Conservation (phyloP, 352 stramenopile genomes). For the Globisporangium cylindrosporum region DNA sequence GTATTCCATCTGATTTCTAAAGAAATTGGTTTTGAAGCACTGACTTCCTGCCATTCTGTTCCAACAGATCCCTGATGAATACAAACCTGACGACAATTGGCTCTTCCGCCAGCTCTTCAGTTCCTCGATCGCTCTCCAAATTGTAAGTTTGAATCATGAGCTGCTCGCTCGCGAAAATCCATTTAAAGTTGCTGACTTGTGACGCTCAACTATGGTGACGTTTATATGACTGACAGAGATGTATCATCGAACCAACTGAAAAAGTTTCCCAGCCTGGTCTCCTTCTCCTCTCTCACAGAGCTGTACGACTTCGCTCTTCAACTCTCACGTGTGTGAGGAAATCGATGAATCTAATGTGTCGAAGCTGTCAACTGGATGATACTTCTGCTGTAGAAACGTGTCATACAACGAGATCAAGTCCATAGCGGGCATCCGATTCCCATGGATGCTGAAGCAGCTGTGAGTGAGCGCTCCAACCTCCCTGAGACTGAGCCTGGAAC, state of each 20-base stretch:
- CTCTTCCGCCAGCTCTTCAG: not conserved
- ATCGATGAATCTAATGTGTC: not conserved
- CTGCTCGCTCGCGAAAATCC: not conserved
- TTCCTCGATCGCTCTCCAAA: slow-evolving; percentile 5
- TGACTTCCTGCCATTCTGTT: not conserved
- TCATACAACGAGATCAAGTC: slow-evolving; percentile 6
- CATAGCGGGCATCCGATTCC: slow-evolving; percentile 16
- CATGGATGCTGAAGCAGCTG: slow-evolving; percentile 23
- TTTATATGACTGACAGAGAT: not conserved
- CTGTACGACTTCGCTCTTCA: slow-evolving; percentile 1
- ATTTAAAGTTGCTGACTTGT: not conserved
- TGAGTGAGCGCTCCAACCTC: not conserved
- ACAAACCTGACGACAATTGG: not conserved
- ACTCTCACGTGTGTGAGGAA: too few relatives aligned
- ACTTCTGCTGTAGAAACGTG: not conserved
- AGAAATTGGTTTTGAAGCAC: not conserved
- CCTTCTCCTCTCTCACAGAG: slow-evolving; percentile 7
- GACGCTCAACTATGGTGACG: not conserved
- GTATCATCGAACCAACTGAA: slow-evolving; percentile 4
- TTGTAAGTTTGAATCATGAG: not conserved
- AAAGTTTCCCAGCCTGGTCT: not conserved
- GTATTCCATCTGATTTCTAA: not conserved
- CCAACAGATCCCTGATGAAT: not conserved
- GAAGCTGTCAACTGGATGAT: not conserved
- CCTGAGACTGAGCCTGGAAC: not conserved